Evolutionary conservation across 345 rosid species (phyloP).

Genomic region (Excoecaria cochinchinensis): DNA sequence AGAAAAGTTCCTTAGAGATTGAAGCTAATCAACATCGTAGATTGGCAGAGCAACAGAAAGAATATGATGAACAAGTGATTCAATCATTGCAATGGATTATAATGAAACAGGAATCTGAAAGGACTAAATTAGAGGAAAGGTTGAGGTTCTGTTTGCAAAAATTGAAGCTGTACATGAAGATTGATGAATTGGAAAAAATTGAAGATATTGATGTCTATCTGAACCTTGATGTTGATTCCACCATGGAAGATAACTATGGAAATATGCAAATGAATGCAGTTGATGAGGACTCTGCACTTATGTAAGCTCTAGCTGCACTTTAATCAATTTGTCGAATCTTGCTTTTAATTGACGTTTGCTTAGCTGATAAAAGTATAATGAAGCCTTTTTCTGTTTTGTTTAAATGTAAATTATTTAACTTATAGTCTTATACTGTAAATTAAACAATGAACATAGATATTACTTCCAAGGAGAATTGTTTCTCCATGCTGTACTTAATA

Average conservation of each 20-base stretch:
- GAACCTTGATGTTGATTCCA: constrained; percentile 16
- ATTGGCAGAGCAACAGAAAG: constrained; percentile 55
- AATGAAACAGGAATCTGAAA: constrained; percentile 45
- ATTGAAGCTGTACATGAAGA: constrained; percentile 23
- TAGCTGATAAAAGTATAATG: background rate
- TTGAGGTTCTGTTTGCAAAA: constrained; percentile 29
- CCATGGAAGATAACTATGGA: constrained; percentile 17
- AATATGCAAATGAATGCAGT: constrained; percentile 18
- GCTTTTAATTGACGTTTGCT: background rate
- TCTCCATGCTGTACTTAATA: background rate
- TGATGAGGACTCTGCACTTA: constrained; percentile 19
- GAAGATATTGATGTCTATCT: constrained; percentile 23
- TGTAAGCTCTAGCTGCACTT: constrained; percentile 7
- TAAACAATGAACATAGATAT: background rate
- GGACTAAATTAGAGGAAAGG: constrained; percentile 32
- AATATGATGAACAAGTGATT: constrained; percentile 55
- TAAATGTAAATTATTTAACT: background rate
- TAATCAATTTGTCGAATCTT: background rate
- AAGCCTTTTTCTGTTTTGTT: background rate
- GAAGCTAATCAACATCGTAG: constrained; percentile 58
- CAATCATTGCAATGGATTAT: constrained; percentile 56
- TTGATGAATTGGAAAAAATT: constrained; percentile 29
- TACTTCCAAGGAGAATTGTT: background rate
- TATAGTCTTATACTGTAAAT: background rate
- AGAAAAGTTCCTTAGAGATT: constrained; percentile 58